Conservation (phyloP, 139 green algal genomes). For the Desmodesmus armatus region DNA sequence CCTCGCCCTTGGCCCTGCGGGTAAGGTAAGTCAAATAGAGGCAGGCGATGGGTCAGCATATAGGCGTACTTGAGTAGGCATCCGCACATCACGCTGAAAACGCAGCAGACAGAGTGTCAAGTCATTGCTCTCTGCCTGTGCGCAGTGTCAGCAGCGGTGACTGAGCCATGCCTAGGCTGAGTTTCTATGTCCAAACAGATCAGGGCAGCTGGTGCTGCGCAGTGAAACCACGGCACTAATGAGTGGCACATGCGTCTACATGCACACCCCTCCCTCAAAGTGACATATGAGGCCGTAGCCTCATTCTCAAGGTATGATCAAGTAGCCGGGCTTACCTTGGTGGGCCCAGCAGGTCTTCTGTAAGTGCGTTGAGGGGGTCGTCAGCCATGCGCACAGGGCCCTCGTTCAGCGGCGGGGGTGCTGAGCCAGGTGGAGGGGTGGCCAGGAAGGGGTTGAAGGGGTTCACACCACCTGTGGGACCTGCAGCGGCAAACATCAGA, state of each 20-base stretch:
- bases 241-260: too few species aligned
- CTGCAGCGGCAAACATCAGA: slow-evolving; percentile 18
- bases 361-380: slow-evolving; percentile 45
- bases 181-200: too few species aligned
- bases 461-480: slow-evolving; percentile 6
- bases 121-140: too few species aligned
- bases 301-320: too few species aligned
- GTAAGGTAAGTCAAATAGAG: background rate
- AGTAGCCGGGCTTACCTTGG: slow-evolving; percentile 39
- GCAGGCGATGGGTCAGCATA: background rate
- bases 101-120: background rate
- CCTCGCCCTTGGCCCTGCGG: slow-evolving; percentile 28
- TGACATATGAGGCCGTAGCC: too few species aligned
- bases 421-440: background rate
- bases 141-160: too few species aligned
- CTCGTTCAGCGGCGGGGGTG: background rate
- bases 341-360: slow-evolving; percentile 40
- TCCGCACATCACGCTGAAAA: background rate
- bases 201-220: too few species aligned
- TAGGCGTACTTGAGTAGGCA: too few species aligned
- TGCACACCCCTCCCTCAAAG: too few species aligned
- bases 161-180: too few species aligned
- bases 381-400: slow-evolving; percentile 31
- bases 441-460: slow-evolving; percentile 49
- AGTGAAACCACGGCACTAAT: too few species aligned